These are phyloP conservation scores for Paraphoma sp. DNA, from an alignment of 2,329 filamentous ascomycete species.

Conservation along the genomic window DNA sequence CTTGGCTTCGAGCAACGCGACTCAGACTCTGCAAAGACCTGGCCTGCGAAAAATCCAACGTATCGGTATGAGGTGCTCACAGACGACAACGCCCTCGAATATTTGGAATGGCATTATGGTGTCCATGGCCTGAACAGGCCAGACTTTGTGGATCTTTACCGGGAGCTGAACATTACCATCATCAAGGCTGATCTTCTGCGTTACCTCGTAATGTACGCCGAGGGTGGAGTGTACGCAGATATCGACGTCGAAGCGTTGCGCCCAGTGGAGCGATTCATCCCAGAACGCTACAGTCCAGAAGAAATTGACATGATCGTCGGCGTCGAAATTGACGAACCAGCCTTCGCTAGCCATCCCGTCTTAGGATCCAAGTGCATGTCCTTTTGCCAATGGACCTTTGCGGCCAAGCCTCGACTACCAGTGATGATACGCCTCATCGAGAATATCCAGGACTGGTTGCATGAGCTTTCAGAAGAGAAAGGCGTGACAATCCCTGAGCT, in stretches of 20 bases:
- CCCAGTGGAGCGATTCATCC: conserved; percentile 65
- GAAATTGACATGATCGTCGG: conserved; percentile 75
- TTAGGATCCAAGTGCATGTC: conserved; percentile 72
- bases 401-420: conserved; percentile 70
- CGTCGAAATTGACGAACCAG: conserved; percentile 73
- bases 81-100: conserved; percentile 70
- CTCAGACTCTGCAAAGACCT: conserved; percentile 65
- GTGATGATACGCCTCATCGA: conserved; percentile 74
- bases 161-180: conserved; percentile 60
- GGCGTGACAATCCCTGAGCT: conserved; percentile 65
- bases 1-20: conserved; percentile 71
- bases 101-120: conserved; percentile 73
- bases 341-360: conserved; percentile 68
- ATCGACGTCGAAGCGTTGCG: conserved; percentile 65
- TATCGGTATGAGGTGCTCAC: conserved; percentile 74
- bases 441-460: conserved; percentile 71
- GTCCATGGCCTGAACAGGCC: conserved; percentile 69
- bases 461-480: conserved; percentile 65
- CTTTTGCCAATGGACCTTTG: conserved; percentile 79
- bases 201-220: conserved; percentile 72
- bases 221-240: conserved; percentile 67
- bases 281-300: conserved; percentile 66
- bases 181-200: conserved; percentile 71
- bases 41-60: conserved; percentile 70
- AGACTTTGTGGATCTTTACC: conserved; percentile 52